Evolutionary conservation across 75 land plant species (phyloP).

Genomic region (Pinus albicaulis): DNA sequence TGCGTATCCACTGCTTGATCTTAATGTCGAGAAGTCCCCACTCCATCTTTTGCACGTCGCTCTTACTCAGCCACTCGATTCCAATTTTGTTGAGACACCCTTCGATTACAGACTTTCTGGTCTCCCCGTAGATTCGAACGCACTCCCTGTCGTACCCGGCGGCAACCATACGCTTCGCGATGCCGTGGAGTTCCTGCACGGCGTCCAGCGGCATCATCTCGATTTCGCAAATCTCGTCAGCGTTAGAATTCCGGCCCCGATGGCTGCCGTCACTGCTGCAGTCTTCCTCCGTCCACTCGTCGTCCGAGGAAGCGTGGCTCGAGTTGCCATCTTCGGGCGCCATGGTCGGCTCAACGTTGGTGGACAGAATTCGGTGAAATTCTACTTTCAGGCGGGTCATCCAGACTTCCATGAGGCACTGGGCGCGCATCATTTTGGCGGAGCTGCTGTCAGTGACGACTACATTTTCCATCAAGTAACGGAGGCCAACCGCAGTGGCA

Average conservation of each 20-base stretch:
- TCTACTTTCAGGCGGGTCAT: background rate
- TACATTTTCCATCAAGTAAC: too few relatives aligned
- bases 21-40: constrained; percentile 39
- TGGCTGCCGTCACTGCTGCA: background rate
- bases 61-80: constrained; percentile 58
- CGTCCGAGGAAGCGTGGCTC: background rate
- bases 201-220: constrained; percentile 38
- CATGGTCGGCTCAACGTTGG: background rate
- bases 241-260: background rate
- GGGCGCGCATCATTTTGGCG: background rate
- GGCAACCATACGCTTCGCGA: constrained; percentile 51
- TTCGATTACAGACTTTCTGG: constrained; percentile 57
- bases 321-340: background rate
- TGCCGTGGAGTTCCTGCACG: constrained; percentile 35
- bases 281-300: background rate
- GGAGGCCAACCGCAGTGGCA: too few relatives aligned
- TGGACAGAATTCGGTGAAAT: background rate
- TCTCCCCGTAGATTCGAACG: constrained; percentile 32
- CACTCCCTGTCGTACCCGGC: constrained; percentile 50
- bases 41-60: constrained; percentile 60
- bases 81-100: constrained; percentile 55
- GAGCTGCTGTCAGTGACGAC: too few relatives aligned
- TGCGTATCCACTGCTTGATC: constrained; percentile 63
- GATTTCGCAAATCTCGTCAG: constrained; percentile 21
- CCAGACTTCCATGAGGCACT: background rate